phyloP scores from a whole-genome alignment of 23 red algal species.

The Cyanidioschyzon merolae region DNA sequence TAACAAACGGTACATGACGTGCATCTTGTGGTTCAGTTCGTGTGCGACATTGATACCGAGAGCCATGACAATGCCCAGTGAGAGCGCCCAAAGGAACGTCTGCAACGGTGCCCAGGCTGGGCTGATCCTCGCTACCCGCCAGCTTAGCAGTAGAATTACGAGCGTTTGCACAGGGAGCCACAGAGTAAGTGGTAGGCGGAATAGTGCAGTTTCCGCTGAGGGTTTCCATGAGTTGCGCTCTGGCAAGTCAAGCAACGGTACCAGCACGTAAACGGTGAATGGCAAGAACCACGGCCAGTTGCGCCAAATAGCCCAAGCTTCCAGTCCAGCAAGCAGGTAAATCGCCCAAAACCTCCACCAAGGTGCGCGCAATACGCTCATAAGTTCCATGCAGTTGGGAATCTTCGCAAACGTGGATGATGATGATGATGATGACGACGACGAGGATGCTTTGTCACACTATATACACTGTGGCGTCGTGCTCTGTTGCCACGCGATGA shows the following conservation, averaged over 20 bases:
- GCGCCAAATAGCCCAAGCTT: neutral
- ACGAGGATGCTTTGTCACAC: too few relatives aligned
- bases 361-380: neutral
- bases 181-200: neutral
- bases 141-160: neutral
- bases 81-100: slow-evolving; percentile 18
- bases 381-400: too few relatives aligned
- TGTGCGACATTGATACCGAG: slow-evolving; percentile 65
- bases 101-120: neutral
- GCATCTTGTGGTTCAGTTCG: slow-evolving; percentile 54
- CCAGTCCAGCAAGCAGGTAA: neutral
- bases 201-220: neutral
- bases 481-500: too few relatives aligned
- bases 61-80: slow-evolving; percentile 45
- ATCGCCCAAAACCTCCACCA: neutral
- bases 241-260: neutral
- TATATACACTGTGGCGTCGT: too few relatives aligned
- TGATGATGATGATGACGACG: too few relatives aligned
- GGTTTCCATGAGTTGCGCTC: neutral
- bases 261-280: neutral
- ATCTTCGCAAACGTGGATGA: too few relatives aligned
- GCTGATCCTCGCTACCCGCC: neutral
- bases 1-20: slow-evolving; percentile 17
- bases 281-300: neutral
- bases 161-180: neutral